Base-by-base conservation (phyloP, 345 rosid genomes). In the Euclidium syriacum region DNA sequence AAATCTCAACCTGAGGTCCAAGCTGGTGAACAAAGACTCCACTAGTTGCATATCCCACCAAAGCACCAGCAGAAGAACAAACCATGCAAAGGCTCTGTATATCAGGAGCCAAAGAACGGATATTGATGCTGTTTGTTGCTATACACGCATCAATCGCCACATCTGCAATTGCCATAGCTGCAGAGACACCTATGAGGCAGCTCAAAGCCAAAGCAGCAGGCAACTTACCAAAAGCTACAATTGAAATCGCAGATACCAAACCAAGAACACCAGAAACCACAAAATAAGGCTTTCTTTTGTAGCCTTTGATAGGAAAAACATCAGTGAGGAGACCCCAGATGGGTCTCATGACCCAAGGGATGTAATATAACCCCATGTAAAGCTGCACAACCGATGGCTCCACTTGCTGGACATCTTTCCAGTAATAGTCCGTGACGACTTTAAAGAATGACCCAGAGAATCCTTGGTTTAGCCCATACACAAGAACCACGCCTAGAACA, bases 71-170 rank as follows among this genome's bases (percentile, higher is more conserved):
- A 34, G 95, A 80, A 19, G 95, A 84, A 69, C 95, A 89, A 70
- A 86, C 53, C 64, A 87, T 82, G 53, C 95, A 89, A 49, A 86
- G 91, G 40, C 85, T 79, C 64, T 89, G 96, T 80, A 89, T 84
- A 71, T 89, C 96, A 15, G 96, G 80, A 10, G 95, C 91, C 62
- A 89, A 63, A 5, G 77, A 58, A 24, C 80, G 62, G 19, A 78
- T 56, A 74, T 76, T 77, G 36, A 89, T 86, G 27, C 91, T 86
- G 59, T 84, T 84, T 42, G 63, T 81, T 9, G 95, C 96, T 61
- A 89, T 81, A 77, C 96, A 84, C 8, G 96, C 96, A 73, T 89
- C 96, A 52, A 86, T 89, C 2, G 81, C 86, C 22, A 86, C 95
- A 53, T 89, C 91, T n/a, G 89, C 89, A 25, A 84, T 84, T 2